A percentile compares a stretch with the other conserved stretches of the same genome.
These are phyloP conservation scores for Stephania japonica DNA, from an alignment of 164 flowering plant species.

Conservation along the genomic window DNA sequence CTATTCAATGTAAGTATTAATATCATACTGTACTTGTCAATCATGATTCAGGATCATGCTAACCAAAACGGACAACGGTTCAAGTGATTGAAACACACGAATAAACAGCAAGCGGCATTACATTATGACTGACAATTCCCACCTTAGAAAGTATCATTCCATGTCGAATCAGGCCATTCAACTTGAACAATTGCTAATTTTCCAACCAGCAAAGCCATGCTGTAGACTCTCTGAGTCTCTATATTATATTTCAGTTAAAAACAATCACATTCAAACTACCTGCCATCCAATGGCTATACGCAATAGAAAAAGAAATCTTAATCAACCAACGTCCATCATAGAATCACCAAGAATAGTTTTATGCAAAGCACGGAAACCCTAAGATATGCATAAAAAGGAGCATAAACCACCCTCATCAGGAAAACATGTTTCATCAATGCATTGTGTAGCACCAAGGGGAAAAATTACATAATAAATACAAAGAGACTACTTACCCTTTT, in stretches of 20 bases:
- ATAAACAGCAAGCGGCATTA: background rate
- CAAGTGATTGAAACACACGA: background rate
- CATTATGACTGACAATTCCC: background rate
- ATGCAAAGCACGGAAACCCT: background rate
- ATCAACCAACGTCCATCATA: background rate
- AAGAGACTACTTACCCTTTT: slow-evolving; percentile 59
- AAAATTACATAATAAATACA: background rate
- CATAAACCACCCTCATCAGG: background rate
- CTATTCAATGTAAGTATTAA: background rate
- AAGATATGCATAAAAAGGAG: background rate
- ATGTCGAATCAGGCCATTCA: background rate
- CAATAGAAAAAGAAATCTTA: background rate
- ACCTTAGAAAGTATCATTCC: no score
- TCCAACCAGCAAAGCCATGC: background rate
- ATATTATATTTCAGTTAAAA: background rate
- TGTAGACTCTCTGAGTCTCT: background rate
- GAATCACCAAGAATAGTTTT: background rate
- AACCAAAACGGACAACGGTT: background rate
- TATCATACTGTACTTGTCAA: no score
- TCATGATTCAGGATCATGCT: no score
- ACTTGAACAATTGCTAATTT: background rate
- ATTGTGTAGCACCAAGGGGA: background rate
- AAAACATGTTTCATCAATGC: background rate
- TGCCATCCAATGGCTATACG: background rate
- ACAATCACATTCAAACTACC: background rate